Percentiles rank a stretch among this genome's conserved stretches.
Evolutionary conservation across 1,139 yeast genomes (phyloP).

Genomic region (Yamadazyma dendronema): DNA sequence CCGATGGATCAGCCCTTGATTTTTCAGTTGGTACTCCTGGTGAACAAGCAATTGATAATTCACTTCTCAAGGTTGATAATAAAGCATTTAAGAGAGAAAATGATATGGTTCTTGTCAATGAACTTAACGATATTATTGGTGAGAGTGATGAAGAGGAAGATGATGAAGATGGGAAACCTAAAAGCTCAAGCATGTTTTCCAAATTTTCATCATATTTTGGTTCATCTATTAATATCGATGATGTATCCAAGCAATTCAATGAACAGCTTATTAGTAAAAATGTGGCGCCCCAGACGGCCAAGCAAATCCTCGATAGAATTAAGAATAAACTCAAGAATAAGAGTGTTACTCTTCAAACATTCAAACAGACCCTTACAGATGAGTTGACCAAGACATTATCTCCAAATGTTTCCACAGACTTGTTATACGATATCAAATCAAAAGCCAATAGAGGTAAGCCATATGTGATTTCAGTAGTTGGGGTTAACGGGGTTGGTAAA

Average conservation of each 20-base stretch:
- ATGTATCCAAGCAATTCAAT: slow-evolving; percentile 40
- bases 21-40: slow-evolving; percentile 28
- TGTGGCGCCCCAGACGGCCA: slow-evolving; percentile 43
- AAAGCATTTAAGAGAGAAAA: slow-evolving; percentile 38
- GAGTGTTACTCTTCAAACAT: slow-evolving; percentile 29
- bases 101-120: slow-evolving; percentile 43
- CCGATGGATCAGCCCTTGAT: slow-evolving; percentile 29
- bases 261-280: slow-evolving; percentile 46
- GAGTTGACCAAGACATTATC: slow-evolving; percentile 82
- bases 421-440: slow-evolving; percentile 74
- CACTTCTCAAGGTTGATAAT: slow-evolving; percentile 24
- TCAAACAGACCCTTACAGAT: slow-evolving; percentile 63
- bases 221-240: slow-evolving; percentile 34
- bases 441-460: slow-evolving; percentile 52
- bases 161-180: slow-evolving; percentile 10
- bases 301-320: slow-evolving; percentile 36
- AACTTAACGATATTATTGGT: slow-evolving; percentile 40
- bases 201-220: slow-evolving; percentile 42
- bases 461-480: slow-evolving; percentile 93
- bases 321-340: slow-evolving; percentile 30
- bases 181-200: slow-evolving; percentile 28
- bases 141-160: slow-evolving; percentile 29
- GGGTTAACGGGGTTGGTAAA: slow-evolving; percentile 97
- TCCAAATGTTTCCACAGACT: slow-evolving; percentile 88
- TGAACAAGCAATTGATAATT: slow-evolving; percentile 39